A percentile compares a stretch with the other conserved stretches of the same genome.
Evolutionary conservation across 2,329 filamentous ascomycete genomes (phyloP).

Genomic region (Ophiostoma novo-ulmi): DNA sequence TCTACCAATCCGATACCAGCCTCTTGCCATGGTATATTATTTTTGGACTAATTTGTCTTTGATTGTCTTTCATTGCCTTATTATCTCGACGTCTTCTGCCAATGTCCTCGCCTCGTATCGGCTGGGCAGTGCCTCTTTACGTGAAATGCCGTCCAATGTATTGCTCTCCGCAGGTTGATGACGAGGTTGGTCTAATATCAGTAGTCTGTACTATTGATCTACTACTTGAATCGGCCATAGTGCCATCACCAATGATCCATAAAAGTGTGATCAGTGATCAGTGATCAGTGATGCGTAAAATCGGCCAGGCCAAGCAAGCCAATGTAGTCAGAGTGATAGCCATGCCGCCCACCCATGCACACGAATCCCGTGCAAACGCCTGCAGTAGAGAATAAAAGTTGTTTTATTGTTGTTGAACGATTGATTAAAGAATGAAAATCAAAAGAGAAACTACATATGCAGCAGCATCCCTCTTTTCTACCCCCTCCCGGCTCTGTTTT

Average conservation of each 20-base stretch:
- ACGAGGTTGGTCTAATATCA: neutral
- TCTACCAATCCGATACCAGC: neutral
- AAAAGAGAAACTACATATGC: slow-evolving; percentile 2
- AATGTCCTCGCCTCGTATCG: neutral
- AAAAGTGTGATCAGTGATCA: slow-evolving; percentile 5
- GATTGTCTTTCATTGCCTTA: neutral
- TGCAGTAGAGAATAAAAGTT: neutral
- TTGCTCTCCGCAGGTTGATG: neutral
- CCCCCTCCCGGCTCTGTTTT: neutral
- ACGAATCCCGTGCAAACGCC: neutral
- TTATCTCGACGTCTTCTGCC: neutral
- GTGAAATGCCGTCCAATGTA: slow-evolving; percentile 3
- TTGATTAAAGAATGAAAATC: too few relatives aligned
- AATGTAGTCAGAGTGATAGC: neutral
- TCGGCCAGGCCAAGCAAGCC: neutral
- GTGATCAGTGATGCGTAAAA: neutral
- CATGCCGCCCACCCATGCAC: slow-evolving; percentile 23
- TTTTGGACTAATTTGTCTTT: neutral
- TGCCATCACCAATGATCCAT: neutral
- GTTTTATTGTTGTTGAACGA: neutral
- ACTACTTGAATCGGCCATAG: neutral
- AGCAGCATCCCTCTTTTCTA: neutral
- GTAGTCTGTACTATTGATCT: neutral
- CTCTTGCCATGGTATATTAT: neutral
- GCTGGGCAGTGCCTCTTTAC: neutral